These are phyloP conservation scores for Pouteria campechiana DNA, from an alignment of 179 eudicot genomes.

Conservation along the genomic window DNA sequence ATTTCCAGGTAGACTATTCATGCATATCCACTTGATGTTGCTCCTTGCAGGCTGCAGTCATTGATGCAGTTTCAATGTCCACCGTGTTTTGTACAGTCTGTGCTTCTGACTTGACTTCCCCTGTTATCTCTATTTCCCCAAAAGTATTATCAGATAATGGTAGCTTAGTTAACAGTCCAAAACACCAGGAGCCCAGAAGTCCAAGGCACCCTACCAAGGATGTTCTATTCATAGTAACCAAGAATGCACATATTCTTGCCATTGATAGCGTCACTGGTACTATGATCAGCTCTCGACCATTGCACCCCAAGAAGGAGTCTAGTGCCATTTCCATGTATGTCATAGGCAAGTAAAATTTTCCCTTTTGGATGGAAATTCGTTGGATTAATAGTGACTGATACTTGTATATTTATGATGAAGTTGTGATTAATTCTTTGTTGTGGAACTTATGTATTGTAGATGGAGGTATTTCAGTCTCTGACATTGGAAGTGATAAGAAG, in stretches of 20 bases:
- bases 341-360: slow-evolving; percentile 62
- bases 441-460: slow-evolving; percentile 13
- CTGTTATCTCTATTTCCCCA: slow-evolving; percentile 36
- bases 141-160: slow-evolving; percentile 13
- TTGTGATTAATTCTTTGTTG: background rate
- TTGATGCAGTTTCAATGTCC: slow-evolving; percentile 39
- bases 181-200: slow-evolving; percentile 20
- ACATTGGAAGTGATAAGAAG: slow-evolving; percentile 23
- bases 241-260: slow-evolving; percentile 36
- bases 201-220: slow-evolving; percentile 32
- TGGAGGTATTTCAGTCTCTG: slow-evolving; percentile 15
- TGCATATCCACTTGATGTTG: background rate
- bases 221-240: slow-evolving; percentile 35
- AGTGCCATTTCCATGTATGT: slow-evolving; percentile 56
- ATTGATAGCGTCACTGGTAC: slow-evolving; percentile 40
- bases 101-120: slow-evolving; percentile 28
- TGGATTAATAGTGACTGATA: too few relatives aligned
- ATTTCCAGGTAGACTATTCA: too few relatives aligned
- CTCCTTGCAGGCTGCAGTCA: slow-evolving; percentile 62
- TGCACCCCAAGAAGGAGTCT: slow-evolving; percentile 33
- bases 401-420: too few relatives aligned
- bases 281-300: slow-evolving; percentile 30
- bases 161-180: slow-evolving; percentile 21
- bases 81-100: slow-evolving; percentile 40
- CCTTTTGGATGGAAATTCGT: too few relatives aligned